Evolutionary conservation across 257 asterid genomes (phyloP), one percentile per base, ranked within the genome.

Genomic region (Forsythia viridissima): DNA sequence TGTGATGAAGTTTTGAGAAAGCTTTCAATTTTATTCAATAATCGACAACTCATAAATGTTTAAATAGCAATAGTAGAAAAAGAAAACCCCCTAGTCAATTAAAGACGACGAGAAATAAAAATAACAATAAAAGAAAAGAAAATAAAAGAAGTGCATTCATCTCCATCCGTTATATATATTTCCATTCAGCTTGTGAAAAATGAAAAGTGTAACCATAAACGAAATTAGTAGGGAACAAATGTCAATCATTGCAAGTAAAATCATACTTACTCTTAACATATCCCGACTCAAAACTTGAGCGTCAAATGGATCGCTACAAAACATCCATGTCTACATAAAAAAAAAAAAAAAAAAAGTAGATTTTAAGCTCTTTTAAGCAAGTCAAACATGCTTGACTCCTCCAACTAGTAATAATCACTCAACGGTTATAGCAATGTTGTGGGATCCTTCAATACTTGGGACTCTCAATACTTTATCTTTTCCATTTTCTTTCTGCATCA

Each of bases 391-490:
- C 39, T 63, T 4, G 70, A 20, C 37, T n/a, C 37, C 30, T 57
- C 6, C 37, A n/a, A 20, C 16, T 9, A 24, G 20, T 21, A 63
- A 4, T 41, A 76, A 77, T 78, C 73, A 78, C 77, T 78, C 85
- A 16, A 70, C 70, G 13, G 48, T 57, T 40, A 77, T 8, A 40
- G 70, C 51, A 59, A 78, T 46, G 59, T 9, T 55, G 38, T 73
- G 87, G 46, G 84, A 84, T 38, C 55, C 76, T 41, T 80, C 79
- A n/a, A 77, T 70, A 70, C 76, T 41, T 18, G 68, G 69, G 12
- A 36, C 39, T 66, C 77, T 70, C 11, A 61, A 12, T 42, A 79
- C 41, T 21, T 38, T 77, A 20, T 20, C 73, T 43, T 57, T 38
- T 4, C 24, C 66, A 0, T 8, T 65, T 61, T 40, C 40, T n/a